Evolutionary conservation across 2,329 filamentous ascomycete genomes (phyloP), one percentile per base, ranked within the genome.

Genomic region (Aspergillus nomiae): DNA sequence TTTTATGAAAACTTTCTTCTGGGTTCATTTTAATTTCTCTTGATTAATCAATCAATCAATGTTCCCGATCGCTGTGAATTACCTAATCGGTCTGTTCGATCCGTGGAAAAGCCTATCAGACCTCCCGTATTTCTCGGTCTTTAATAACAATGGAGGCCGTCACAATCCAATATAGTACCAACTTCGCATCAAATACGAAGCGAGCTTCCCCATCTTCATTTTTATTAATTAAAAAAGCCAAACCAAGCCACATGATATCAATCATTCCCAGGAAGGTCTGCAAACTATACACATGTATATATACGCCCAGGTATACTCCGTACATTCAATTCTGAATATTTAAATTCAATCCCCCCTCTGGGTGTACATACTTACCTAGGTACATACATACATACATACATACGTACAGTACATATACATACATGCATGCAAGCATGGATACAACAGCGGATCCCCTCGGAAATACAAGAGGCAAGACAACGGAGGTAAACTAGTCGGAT

Each of bases 61-160:
- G 36, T 30, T 24, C 56, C 16, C 46, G 32, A 26, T 61, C 60
- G 50, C 53, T 59, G 57, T 38, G 26, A 57, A n/a, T 63, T 57
- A 59, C 51, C 54, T 48, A 56, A 60, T 53, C 50, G 43, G 60
- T 41, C 60, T 58, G 63, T 60, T 43, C 45, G 61, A 63, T 63
- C 61, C 61, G 51, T 63, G 57, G 51, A 34, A 46, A 59, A 34
- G 26, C 50, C 50, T 56, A 56, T 46, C 30, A 60, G n/a, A 28
- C 32, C 32, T 51, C 16, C 54, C 32, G 11, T 34, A 26, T 28
- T 55, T 56, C 21, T 16, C 38, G 38, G 38, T 41, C 19, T 28
- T 46, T 24, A 43, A 43, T 26, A 45, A 57, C 24, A 24, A 26
- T 46, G 16, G 11, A 41, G 38, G 32, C 24, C 16, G 21, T 41